These are phyloP conservation scores for Trypanosoma platydactyli DNA, from an alignment of 208 protist species.

Conservation along the genomic window DNA sequence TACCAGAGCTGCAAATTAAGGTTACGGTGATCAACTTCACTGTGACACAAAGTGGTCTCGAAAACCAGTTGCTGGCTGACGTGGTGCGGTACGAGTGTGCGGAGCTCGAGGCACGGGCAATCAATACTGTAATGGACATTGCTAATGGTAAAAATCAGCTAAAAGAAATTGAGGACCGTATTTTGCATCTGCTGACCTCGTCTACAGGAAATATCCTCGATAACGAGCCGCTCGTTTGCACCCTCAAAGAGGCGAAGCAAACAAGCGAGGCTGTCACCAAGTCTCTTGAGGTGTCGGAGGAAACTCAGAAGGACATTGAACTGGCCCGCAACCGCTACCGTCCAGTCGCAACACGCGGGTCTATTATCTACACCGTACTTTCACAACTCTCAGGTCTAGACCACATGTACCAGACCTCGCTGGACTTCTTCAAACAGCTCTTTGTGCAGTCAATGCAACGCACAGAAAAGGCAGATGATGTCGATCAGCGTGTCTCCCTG, in stretches of 20 bases:
- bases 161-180: constrained; percentile 93
- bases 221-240: constrained; percentile 95
- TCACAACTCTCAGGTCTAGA: constrained; percentile 89
- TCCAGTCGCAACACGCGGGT: constrained; percentile 92
- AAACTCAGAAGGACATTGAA: constrained; percentile 94
- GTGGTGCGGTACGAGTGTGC: constrained; percentile 91
- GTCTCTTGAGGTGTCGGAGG: constrained; percentile 89
- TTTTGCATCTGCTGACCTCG: constrained; percentile 90
- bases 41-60: constrained; percentile 90
- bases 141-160: constrained; percentile 94
- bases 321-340: constrained; percentile 91
- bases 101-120: constrained; percentile 90
- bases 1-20: constrained; percentile 96
- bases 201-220: constrained; percentile 96
- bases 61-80: constrained; percentile 93
- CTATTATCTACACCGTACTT: constrained; percentile 95
- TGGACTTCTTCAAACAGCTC: constrained; percentile 92
- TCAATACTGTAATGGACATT: constrained; percentile 94
- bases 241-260: constrained; percentile 92
- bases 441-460: constrained; percentile 90
- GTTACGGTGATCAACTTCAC: constrained; percentile 95
- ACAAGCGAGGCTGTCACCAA: constrained; percentile 91
- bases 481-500: constrained; percentile 74
- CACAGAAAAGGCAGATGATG: constrained; percentile 74
- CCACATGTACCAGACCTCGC: constrained; percentile 95